A percentile compares a stretch with the other conserved stretches of the same genome.
These are phyloP conservation scores for Eurotiales sp. DNA, from an alignment of 2,329 filamentous ascomycete genomes.

Conservation along the genomic window DNA sequence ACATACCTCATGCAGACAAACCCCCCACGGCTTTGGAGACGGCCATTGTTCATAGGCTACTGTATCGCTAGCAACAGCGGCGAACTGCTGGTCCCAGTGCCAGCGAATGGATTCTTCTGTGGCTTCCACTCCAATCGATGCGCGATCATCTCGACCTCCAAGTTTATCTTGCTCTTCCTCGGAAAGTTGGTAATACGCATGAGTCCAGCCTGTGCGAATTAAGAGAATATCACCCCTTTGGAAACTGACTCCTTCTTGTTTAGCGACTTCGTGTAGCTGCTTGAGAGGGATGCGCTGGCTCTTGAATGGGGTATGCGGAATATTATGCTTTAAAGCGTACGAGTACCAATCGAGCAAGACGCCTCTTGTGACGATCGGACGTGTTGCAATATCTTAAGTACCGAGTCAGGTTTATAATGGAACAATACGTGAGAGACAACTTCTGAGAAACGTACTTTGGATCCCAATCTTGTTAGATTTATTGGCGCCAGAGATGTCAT, in stretches of 20 bases:
- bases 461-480: conserved; percentile 15
- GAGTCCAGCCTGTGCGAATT: conserved; percentile 26
- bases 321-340: conserved; percentile 14
- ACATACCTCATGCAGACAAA: conserved; percentile 17
- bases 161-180: conserved; percentile 14
- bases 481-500: conserved; percentile 18
- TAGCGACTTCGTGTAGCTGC: conserved; percentile 20
- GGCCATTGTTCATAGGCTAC: conserved; percentile 49
- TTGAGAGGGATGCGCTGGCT: conserved; percentile 12
- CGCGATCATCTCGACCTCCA: conserved; percentile 18
- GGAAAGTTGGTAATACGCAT: conserved; percentile 17
- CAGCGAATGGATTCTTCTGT: conserved; percentile 46
- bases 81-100: conserved; percentile 55
- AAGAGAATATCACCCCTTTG: conserved; percentile 26
- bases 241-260: conserved; percentile 20
- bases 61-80: conserved; percentile 53
- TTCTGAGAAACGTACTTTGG: conserved; percentile 15
- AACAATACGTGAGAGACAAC: too few species aligned
- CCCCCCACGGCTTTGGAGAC: conserved; percentile 13
- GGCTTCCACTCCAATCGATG: conserved; percentile 42
- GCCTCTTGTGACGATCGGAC: conserved; percentile 16
- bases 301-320: conserved; percentile 6
- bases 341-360: conserved; percentile 18
- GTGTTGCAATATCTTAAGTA: conserved; percentile 13
- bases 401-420: not conserved